Evolutionary conservation across 352 stramenopile genomes (phyloP).

Genomic region (Elongisporangium undulatum): DNA sequence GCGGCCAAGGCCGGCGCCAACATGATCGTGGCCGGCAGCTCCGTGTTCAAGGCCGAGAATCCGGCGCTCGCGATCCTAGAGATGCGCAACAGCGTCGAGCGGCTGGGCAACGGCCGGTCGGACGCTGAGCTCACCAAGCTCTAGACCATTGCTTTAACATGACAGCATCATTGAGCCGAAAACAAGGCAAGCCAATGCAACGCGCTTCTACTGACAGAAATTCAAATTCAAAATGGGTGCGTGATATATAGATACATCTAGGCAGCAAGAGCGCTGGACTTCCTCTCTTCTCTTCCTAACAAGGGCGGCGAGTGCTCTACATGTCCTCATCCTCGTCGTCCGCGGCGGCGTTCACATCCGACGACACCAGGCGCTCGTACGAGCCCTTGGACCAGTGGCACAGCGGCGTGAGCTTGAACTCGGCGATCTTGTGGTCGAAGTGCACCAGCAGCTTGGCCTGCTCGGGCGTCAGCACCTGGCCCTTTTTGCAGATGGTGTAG

Average conservation of each 20-base stretch:
- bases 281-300: background rate
- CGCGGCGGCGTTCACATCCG: conserved; percentile 22
- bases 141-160: conserved; percentile 16
- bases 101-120: conserved; percentile 68
- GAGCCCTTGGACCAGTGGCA: conserved; percentile 72
- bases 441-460: conserved; percentile 94
- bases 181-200: background rate
- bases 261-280: background rate
- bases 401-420: conserved; percentile 80
- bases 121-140: conserved; percentile 56
- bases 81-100: conserved; percentile 84
- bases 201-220: too few species aligned
- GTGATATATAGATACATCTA: conserved; percentile 32
- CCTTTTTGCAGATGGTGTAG: conserved; percentile 93
- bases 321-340: conserved; percentile 52
- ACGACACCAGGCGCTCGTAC: conserved; percentile 66
- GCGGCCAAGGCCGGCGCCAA: conserved; percentile 95
- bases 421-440: conserved; percentile 87
- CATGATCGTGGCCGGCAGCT: conserved; percentile 96
- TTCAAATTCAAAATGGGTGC: conserved; percentile 4
- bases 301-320: conserved; percentile 8
- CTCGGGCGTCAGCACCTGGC: conserved; percentile 92
- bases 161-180: too few species aligned
- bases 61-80: conserved; percentile 66
- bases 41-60: conserved; percentile 87